Conservation (phyloP, 2,329 filamentous ascomycete genomes). For the Fusarium sp. region DNA sequence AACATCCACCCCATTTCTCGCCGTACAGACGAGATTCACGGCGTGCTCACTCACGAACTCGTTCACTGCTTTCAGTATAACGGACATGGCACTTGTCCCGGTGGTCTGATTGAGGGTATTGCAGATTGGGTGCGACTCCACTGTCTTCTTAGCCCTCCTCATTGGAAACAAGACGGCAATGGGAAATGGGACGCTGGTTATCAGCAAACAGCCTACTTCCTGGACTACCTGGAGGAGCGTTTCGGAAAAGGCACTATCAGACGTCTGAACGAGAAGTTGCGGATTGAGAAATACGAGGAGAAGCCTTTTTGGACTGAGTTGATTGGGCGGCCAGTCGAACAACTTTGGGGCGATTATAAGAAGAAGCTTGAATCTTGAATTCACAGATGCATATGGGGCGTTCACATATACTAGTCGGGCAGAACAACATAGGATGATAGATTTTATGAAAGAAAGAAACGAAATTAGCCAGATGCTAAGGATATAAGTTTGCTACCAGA, state of each 20-base stretch:
- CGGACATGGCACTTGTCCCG: constrained; percentile 70
- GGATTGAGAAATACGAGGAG: constrained; percentile 73
- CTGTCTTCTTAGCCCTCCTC: constrained; percentile 79
- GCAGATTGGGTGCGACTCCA: constrained; percentile 92
- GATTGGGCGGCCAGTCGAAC: constrained; percentile 73
- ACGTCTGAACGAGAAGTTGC: constrained; percentile 76
- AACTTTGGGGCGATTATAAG: constrained; percentile 82
- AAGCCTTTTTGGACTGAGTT: constrained; percentile 76
- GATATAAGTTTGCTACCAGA: constrained; percentile 42
- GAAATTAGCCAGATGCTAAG: constrained; percentile 32
- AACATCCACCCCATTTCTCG: constrained; percentile 58
- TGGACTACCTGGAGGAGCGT: constrained; percentile 83
- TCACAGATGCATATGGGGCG: constrained; percentile 5
- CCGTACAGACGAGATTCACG: constrained; percentile 74
- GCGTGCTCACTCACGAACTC: constrained; percentile 91
- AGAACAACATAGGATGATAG: constrained; percentile 7
- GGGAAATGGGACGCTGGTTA: constrained; percentile 90
- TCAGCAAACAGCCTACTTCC: constrained; percentile 90
- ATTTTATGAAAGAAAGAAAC: constrained; percentile 28
- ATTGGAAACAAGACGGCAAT: constrained; percentile 76
- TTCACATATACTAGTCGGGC: constrained; percentile 1
- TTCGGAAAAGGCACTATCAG: constrained; percentile 72
- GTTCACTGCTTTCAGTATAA: constrained; percentile 96
- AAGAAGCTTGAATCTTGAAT: constrained; percentile 45
- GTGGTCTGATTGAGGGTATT: constrained; percentile 89